Conservation (phyloP, 139 green algal genomes). For the Zygnema cylindricum region DNA sequence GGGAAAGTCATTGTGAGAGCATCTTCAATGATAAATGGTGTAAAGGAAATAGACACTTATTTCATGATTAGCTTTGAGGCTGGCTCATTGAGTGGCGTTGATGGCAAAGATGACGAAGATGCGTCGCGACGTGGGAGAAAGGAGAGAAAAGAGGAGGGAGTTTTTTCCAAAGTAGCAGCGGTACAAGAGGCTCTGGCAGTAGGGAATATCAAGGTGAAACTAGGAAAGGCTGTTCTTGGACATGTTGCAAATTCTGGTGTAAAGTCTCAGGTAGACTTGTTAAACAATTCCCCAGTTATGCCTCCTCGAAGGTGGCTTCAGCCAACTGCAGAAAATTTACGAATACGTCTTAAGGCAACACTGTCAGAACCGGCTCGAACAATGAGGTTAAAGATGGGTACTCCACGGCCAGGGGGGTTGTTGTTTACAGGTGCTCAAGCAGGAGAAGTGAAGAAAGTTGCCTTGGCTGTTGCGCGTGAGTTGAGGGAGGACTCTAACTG, state of each 20-base stretch:
- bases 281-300: not conserved
- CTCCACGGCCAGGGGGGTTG: conserved; percentile 12
- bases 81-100: not conserved
- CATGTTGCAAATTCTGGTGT: not conserved
- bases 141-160: not conserved
- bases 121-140: not conserved
- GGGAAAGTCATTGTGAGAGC: not conserved
- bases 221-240: not conserved
- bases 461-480: conserved; percentile 42
- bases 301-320: not conserved
- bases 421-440: conserved; percentile 41
- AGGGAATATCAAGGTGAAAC: not conserved
- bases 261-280: not conserved
- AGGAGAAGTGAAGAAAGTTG: conserved; percentile 59
- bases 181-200: not conserved
- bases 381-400: not conserved
- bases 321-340: not conserved
- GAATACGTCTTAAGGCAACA: not conserved
- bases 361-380: not conserved
- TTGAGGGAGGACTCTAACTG: conserved; percentile 43
- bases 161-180: not conserved
- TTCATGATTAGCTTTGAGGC: not conserved
- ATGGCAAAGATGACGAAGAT: not conserved
- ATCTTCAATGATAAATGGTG: no score
- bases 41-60: not conserved